Base-by-base conservation (phyloP, 495 filamentous ascomycete genomes). In the Staphylotrichum tortipilum region DNA sequence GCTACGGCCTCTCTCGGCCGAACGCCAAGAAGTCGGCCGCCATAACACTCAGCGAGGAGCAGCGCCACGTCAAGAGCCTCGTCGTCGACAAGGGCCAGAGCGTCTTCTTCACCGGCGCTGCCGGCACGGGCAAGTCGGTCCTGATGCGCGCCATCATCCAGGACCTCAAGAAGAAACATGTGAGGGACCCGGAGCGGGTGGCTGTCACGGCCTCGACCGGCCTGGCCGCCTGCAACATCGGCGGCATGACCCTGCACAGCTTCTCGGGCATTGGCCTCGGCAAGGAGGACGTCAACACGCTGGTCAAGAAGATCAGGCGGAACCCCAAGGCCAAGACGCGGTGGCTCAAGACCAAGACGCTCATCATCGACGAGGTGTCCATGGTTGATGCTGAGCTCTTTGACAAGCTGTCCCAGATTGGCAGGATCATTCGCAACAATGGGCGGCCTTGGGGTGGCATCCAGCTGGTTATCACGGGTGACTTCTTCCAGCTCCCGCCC, bases 301-400 rank as follows among this genome's bases (percentile, higher is more conserved):
- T 96, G 15, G 82, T 96, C 22, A 91, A 86, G 66, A 97, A 95
- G 78, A 86, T 98, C 59, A 87, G 84, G 60, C 81, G 78, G 34
- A 96, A 97, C 54, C 72, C 75, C 36, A 98, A 97, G 63, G 88
- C 88, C 12, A 87, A 83, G 62, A 81, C 78, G 35, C 82, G 94
- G 34, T 97, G 94, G 92, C 67, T 94, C 53, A 80, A 81, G 19
- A 94, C 89, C 0, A 91, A 86, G 55, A 78, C 87, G 15, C 77
- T 98, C 26, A 74, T 98, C 44, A 78, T 98, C 56, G 92, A 98
- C 65, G 92, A 98, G 67, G 84, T 98, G 26, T 97, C 92, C 10
- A 98, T 98, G 92, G 89, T 98, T 9, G 94, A 97, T 60, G 94
- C 86, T 1, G 91, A 97, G 45, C 73, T 98, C 0, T 97, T 97